A percentile compares a stretch with the other conserved stretches of the same genome.
Conservation (phyloP, 345 rosid genomes). For the Lepidium aucheri region DNA sequence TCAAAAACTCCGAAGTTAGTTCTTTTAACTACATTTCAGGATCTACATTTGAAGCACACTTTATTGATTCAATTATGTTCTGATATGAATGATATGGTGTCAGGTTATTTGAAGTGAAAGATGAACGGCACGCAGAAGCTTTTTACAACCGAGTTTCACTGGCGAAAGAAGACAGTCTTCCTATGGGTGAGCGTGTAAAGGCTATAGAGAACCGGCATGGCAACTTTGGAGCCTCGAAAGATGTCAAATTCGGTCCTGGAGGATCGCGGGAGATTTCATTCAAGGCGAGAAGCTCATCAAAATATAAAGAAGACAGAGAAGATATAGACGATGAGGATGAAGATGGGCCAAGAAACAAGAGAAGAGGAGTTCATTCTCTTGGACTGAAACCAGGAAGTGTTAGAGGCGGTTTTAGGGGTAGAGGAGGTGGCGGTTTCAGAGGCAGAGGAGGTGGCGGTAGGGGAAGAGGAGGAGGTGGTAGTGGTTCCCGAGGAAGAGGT, state of each 20-base stretch:
- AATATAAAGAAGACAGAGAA: constrained; percentile 50
- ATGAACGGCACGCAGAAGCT: constrained; percentile 80
- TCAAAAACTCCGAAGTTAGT: constrained; percentile 57
- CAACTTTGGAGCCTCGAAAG: constrained; percentile 28
- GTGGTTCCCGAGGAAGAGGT: constrained; percentile 15
- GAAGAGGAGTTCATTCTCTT: constrained; percentile 79
- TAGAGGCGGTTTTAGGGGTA: constrained; percentile 40
- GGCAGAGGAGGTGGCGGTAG: constrained; percentile 38
- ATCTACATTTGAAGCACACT: background rate
- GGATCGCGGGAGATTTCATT: constrained; percentile 87
- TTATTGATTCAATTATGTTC: background rate
- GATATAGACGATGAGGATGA: constrained; percentile 31
- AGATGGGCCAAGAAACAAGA: constrained; percentile 30
- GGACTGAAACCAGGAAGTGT: constrained; percentile 47
- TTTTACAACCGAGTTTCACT: constrained; percentile 54
- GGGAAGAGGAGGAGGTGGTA: constrained; percentile 21
- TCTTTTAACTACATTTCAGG: constrained; percentile 8
- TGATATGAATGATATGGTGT: constrained; percentile 3
- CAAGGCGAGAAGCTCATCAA: constrained; percentile 47
- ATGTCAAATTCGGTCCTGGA: constrained; percentile 75
- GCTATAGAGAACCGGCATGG: constrained; percentile 39
- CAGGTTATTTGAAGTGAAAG: constrained; percentile 83
- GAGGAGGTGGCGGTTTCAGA: constrained; percentile 34
- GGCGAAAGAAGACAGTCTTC: constrained; percentile 64
- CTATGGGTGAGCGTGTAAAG: constrained; percentile 71